Conservation (phyloP, 1,139 yeast genomes). For the Suhomyces ambrosiae region DNA sequence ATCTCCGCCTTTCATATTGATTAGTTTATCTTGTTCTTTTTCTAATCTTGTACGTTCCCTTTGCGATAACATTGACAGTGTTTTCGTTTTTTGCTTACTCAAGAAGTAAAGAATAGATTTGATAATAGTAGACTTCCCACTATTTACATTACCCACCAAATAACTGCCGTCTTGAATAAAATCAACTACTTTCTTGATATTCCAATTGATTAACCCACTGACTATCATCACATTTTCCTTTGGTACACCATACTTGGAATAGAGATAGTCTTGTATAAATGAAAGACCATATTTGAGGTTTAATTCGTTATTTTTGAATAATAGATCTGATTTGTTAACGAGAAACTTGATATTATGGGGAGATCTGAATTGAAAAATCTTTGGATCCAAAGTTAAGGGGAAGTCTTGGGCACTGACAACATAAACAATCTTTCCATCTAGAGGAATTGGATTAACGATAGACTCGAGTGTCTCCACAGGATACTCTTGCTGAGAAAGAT, state of each 20-base stretch:
- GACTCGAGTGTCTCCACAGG: conserved; percentile 39
- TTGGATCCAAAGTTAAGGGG: conserved; percentile 58
- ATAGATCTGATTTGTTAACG: conserved; percentile 60
- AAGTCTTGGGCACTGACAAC: conserved; percentile 69
- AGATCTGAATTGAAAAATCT: conserved; percentile 37
- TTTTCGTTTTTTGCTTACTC: conserved; percentile 15
- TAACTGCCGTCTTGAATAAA: conserved; percentile 50
- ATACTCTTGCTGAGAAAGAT: conserved; percentile 29
- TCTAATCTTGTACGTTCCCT: conserved; percentile 18
- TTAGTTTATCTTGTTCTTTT: conserved; percentile 22
- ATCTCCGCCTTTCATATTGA: conserved; percentile 11
- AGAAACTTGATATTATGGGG: conserved; percentile 49
- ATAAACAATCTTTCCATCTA: conserved; percentile 52
- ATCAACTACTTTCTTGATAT: conserved; percentile 35
- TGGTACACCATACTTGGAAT: conserved; percentile 40
- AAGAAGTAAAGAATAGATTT: conserved; percentile 44
- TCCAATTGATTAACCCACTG: conserved; percentile 59
- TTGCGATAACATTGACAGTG: conserved; percentile 3
- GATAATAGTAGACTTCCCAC: conserved; percentile 74
- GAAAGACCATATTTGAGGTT: conserved; percentile 40
- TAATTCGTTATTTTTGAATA: conserved; percentile 38
- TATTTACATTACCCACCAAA: conserved; percentile 71
- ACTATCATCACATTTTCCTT: conserved; percentile 50
- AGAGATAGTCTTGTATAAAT: conserved; percentile 49
- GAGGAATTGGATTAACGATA: conserved; percentile 45